These are phyloP conservation scores for Spathaspora sp. DNA, from an alignment of 1,139 yeast genomes.

Conservation along the genomic window DNA sequence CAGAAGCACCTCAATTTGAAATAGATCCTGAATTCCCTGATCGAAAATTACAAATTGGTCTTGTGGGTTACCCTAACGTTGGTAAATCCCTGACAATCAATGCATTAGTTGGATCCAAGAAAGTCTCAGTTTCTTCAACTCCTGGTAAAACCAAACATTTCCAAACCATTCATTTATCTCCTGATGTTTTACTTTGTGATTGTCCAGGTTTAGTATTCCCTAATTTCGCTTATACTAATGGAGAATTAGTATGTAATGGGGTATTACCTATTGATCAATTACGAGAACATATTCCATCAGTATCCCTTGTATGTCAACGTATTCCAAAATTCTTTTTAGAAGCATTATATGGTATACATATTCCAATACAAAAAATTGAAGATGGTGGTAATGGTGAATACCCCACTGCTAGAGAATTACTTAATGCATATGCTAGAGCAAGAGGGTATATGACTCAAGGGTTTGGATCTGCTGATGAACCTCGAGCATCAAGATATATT, in stretches of 20 bases:
- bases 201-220: conserved; percentile 99
- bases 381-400: conserved; percentile 85
- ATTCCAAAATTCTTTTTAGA: conserved; percentile 87
- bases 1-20: conserved; percentile 74
- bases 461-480: conserved; percentile 94
- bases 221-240: conserved; percentile 93
- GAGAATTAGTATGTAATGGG: conserved; percentile 97
- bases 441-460: conserved; percentile 98
- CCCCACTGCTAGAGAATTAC: conserved; percentile 86
- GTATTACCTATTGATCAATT: conserved; percentile 96
- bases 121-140: conserved; percentile 95
- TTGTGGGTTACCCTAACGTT: conserved; percentile 96
- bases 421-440: conserved; percentile 92
- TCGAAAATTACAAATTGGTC: conserved; percentile 79
- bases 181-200: conserved; percentile 85
- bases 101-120: conserved; percentile 92
- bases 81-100: conserved; percentile 97
- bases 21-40: conserved; percentile 55
- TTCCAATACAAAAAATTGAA: conserved; percentile 66
- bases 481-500: conserved; percentile 90
- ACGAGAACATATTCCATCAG: conserved; percentile 92
- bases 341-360: conserved; percentile 91
- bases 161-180: conserved; percentile 89
- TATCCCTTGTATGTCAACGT: conserved; percentile 79
- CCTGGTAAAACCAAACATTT: conserved; percentile 99